phyloP scores from a whole-genome alignment of 148 eudicot species.

The Camellia lanceoleosa region DNA sequence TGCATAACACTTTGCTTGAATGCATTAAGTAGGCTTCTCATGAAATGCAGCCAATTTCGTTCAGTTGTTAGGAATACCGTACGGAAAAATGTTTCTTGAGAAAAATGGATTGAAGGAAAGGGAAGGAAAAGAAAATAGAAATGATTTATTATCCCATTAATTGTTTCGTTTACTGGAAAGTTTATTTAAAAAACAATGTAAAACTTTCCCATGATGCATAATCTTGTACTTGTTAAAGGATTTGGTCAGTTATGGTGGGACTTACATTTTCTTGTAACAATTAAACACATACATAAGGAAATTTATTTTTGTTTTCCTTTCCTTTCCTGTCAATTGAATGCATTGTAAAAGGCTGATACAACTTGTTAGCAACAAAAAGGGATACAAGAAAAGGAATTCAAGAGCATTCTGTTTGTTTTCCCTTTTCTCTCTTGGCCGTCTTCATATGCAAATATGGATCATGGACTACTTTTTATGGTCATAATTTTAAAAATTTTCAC shows the following conservation, averaged over 20 bases:
- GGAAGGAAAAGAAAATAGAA: neutral
- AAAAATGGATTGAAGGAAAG: neutral
- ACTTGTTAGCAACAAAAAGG: neutral
- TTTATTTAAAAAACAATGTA: no score
- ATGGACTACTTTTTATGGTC: neutral
- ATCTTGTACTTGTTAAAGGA: neutral
- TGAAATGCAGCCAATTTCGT: neutral
- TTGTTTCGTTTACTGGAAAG: no score
- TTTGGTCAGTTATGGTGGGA: no score
- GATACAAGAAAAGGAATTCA: neutral
- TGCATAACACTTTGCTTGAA: neutral
- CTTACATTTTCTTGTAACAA: no score
- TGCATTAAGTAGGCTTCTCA: neutral
- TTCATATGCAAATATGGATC: neutral
- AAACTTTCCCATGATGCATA: no score
- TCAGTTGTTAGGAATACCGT: neutral
- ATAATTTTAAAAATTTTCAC: neutral
- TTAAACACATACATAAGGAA: neutral
- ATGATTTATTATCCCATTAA: no score
- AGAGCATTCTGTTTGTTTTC: neutral
- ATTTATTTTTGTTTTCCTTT: neutral
- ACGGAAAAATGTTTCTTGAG: neutral
- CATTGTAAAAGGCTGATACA: neutral
- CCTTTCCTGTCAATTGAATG: neutral
- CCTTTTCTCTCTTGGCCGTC: neutral